These are phyloP conservation scores for Ogataea corticis DNA, from an alignment of 805 yeast genomes.

Conservation along the genomic window DNA sequence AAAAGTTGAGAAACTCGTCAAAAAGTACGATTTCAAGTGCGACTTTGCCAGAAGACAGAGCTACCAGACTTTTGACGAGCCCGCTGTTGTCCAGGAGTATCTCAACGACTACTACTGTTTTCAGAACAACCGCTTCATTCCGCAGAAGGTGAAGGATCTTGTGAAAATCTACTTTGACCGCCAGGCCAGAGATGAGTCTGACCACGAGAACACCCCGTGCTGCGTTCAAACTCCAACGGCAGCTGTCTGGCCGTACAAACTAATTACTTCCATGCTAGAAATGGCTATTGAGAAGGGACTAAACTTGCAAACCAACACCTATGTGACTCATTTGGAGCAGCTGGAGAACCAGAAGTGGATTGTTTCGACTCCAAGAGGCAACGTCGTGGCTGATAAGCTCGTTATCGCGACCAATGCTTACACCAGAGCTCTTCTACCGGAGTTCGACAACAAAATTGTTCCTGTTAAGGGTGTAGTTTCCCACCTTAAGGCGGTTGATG, in stretches of 20 bases:
- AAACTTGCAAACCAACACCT: slow-evolving; percentile 44
- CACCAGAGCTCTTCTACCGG: slow-evolving; percentile 29
- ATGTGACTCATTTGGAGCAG: slow-evolving; percentile 32
- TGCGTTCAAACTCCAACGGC: slow-evolving; percentile 43
- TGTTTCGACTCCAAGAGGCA: slow-evolving; percentile 34
- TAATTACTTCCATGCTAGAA: slow-evolving; percentile 37
- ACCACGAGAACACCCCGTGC: slow-evolving; percentile 30
- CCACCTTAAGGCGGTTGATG: slow-evolving; percentile 24
- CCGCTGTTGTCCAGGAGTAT: slow-evolving; percentile 9
- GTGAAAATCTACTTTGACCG: slow-evolving; percentile 36
- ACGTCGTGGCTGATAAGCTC: slow-evolving; percentile 33
- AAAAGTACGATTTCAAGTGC: slow-evolving; percentile 39
- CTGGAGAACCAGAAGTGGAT: slow-evolving; percentile 32
- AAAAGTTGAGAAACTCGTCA: slow-evolving; percentile 35
- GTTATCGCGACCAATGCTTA: slow-evolving; percentile 42
- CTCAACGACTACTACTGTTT: slow-evolving; percentile 25
- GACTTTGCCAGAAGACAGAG: slow-evolving; percentile 37
- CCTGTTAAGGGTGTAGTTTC: slow-evolving; percentile 39
- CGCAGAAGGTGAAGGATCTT: slow-evolving; percentile 26
- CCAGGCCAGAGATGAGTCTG: slow-evolving; percentile 29
- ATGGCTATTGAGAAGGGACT: slow-evolving; percentile 37
- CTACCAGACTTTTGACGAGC: slow-evolving; percentile 36
- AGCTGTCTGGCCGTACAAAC: slow-evolving; percentile 46
- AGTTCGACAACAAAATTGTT: slow-evolving; percentile 32
- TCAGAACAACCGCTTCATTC: slow-evolving; percentile 32